These are phyloP conservation scores for Penicillium turbatum DNA, from an alignment of 495 filamentous ascomycete species.

Conservation along the genomic window DNA sequence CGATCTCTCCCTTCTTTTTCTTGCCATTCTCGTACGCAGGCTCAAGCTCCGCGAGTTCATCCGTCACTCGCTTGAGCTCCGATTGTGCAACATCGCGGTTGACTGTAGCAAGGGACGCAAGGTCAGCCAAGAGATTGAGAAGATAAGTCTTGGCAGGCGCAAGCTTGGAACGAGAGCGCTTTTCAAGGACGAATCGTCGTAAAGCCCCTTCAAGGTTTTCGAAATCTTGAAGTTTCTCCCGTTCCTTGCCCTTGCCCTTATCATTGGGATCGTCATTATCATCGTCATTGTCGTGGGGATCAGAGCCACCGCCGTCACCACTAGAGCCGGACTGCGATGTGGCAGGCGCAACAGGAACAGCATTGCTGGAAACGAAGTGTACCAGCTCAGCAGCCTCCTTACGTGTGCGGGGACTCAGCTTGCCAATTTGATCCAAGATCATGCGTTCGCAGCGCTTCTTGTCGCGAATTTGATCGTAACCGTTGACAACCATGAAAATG, in stretches of 20 bases:
- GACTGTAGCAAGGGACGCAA: conserved; percentile 76
- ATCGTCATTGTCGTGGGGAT: conserved; percentile 53
- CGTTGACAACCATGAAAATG: conserved; percentile 98
- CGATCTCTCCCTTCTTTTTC: conserved; percentile 75
- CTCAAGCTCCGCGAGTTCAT: conserved; percentile 76
- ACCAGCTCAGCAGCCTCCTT: conserved; percentile 92
- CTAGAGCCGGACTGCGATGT: conserved; percentile 47
- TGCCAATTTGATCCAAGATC: conserved; percentile 83
- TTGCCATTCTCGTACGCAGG: conserved; percentile 79
- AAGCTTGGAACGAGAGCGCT: conserved; percentile 89
- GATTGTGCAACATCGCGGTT: conserved; percentile 82
- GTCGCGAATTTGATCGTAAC: conserved; percentile 89
- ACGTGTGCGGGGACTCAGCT: conserved; percentile 82
- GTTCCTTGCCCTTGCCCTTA: conserved; percentile 87
- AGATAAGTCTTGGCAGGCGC: conserved; percentile 95
- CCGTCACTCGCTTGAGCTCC: conserved; percentile 78
- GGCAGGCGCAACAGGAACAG: conserved; percentile 66
- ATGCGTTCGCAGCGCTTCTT: conserved; percentile 82
- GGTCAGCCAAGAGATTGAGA: conserved; percentile 83
- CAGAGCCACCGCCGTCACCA: conserved; percentile 52
- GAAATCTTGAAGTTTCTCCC: conserved; percentile 83
- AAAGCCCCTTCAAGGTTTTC: conserved; percentile 82
- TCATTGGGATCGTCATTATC: conserved; percentile 49
- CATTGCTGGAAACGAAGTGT: conserved; percentile 96
- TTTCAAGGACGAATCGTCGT: conserved; percentile 91